phyloP scores from a whole-genome alignment of 345 rosid species.

The Hibiscus trionum region DNA sequence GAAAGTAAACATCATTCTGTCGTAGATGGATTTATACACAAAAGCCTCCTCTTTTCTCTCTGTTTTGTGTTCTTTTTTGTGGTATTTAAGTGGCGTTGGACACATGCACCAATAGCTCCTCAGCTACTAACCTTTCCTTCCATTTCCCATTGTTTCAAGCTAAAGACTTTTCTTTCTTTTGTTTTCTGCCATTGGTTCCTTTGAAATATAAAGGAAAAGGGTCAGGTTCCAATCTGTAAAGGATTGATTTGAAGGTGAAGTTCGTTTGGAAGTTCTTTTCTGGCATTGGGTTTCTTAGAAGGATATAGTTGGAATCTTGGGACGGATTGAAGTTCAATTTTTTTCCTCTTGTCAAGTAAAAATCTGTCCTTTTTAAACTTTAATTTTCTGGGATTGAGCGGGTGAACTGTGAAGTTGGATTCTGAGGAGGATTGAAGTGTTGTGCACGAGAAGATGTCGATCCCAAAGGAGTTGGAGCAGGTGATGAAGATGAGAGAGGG shows the following conservation, averaged over 20 bases:
- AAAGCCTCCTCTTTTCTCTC: background rate
- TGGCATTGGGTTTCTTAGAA: slow-evolving; percentile 5
- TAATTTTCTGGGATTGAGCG: background rate
- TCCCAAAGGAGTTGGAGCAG: slow-evolving; percentile 77
- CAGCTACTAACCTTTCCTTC: background rate
- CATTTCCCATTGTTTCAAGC: background rate
- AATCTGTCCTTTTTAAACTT: slow-evolving; percentile 7
- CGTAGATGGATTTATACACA: background rate
- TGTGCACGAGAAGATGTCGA: slow-evolving; percentile 41
- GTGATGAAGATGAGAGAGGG: slow-evolving; percentile 93
- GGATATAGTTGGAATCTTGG: slow-evolving; percentile 1
- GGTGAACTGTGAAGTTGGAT: background rate
- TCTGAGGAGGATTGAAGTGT: background rate
- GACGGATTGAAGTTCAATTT: slow-evolving; percentile 5
- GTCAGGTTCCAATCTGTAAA: background rate
- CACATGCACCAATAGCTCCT: slow-evolving; percentile 8
- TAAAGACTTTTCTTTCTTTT: slow-evolving; percentile 11
- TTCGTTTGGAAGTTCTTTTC: slow-evolving; percentile 3
- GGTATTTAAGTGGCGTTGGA: background rate
- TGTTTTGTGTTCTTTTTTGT: background rate
- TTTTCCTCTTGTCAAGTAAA: background rate
- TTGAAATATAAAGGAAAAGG: background rate
- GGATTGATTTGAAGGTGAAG: slow-evolving; percentile 4
- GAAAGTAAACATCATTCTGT: background rate
- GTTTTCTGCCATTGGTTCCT: background rate